Percentiles rank a stretch among this genome's conserved stretches.
phyloP scores from a whole-genome alignment of 2,329 filamentous ascomycete genomes.

The Aspergillus sp. region DNA sequence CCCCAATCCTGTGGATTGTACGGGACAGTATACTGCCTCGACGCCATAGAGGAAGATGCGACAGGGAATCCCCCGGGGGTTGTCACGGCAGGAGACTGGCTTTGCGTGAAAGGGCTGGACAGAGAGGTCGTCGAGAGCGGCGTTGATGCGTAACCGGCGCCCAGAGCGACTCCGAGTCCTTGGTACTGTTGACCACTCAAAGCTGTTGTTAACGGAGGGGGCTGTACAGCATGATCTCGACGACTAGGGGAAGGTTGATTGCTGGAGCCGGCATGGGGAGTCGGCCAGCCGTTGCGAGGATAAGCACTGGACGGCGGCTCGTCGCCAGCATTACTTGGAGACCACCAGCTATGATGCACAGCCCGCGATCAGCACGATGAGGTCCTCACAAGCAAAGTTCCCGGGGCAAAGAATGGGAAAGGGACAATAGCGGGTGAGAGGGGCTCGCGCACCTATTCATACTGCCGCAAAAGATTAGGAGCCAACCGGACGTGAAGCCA shows the following conservation, averaged over 20 bases:
- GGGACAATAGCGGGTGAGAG: constrained; percentile 7
- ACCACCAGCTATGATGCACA: constrained; percentile 30
- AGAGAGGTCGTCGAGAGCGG: constrained; percentile 45
- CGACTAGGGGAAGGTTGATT: constrained; percentile 39
- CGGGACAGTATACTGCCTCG: constrained; percentile 45
- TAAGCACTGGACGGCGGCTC: constrained; percentile 31
- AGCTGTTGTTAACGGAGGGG: constrained; percentile 43
- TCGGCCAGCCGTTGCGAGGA: constrained; percentile 30
- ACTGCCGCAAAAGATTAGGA: constrained; percentile 30
- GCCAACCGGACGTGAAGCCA: constrained; percentile 28
- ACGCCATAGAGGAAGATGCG: constrained; percentile 44
- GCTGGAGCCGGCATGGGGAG: constrained; percentile 27
- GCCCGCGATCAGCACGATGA: constrained; percentile 23
- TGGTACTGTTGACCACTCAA: constrained; percentile 39
- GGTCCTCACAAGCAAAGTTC: constrained; percentile 5
- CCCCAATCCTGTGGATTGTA: constrained; percentile 54
- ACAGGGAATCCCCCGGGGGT: constrained; percentile 38
- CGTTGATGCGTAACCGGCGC: constrained; percentile 32
- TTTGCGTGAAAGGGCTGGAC: constrained; percentile 44
- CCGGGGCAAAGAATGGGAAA: not conserved
- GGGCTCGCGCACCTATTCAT: constrained; percentile 39
- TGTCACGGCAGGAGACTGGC: constrained; percentile 36
- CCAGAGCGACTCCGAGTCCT: constrained; percentile 29
- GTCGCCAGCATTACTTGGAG: constrained; percentile 33
- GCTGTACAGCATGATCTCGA: constrained; percentile 44